Base-by-base conservation (phyloP, 129 eudicot genomes). In the Deinandra increscens region DNA sequence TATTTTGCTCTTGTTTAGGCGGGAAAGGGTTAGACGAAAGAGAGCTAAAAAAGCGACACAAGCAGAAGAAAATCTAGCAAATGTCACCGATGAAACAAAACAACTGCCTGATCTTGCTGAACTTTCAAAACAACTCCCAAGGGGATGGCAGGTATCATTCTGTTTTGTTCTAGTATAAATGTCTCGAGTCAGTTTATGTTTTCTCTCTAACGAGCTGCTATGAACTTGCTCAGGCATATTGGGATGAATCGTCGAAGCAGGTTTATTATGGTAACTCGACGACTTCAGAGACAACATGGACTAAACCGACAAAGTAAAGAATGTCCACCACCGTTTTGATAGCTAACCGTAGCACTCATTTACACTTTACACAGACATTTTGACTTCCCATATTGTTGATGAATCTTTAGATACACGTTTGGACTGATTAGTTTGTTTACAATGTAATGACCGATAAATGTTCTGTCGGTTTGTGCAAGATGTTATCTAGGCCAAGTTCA, bases 201-300 rank as follows among this genome's bases (percentile, higher is more conserved):
- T 36, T 1, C 2, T 36, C 6, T 7, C 3, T 49, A 49, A 66
- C 59, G 23, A 13, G 9, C 34, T 31, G 26, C 14, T 54, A 17
- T 54, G 45, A n/a, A 42, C 60, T 45, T 72, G 1, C 3, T 39
- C 89, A 91, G 98, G 98, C 84, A 5, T 83, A 83, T 64, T 87
- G 98, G 98, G 98, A 93, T 74, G 98, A 86, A 59, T 73, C 92
- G 10, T 81, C 98, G 5, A 93, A 89, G 87, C 85, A 87, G 75
- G 82, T 93, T 37, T 93, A 93, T 60, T 93, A 93, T 63, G 96
- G 86, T 45, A 89, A 93, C 74, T 44, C 85, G 3, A 14, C 23
- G 33, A 89, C 97, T 20, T 89, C 98, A 0, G 95, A 86, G 75
- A 93, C 98, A 9, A 75, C 96, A 18, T 92, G 98, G 98, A 80